Base-by-base conservation (phyloP, 2,329 filamentous ascomycete genomes). In the Rutstroemia sp. region DNA sequence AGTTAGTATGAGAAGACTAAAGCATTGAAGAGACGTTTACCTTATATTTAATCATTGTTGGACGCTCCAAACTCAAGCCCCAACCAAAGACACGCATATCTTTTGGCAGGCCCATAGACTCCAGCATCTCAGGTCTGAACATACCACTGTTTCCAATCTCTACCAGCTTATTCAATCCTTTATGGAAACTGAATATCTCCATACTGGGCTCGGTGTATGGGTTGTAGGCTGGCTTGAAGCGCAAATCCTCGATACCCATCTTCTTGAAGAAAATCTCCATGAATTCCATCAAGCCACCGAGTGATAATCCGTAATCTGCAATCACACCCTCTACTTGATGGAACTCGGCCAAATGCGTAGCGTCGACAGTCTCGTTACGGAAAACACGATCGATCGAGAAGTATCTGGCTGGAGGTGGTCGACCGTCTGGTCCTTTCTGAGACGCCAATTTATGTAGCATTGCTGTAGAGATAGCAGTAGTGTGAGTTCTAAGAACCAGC, bases 301-400 rank as follows among this genome's bases (percentile, higher is more conserved):
- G 81, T 0, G 92, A 95, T 61, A 99, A 79, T 38, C 87, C 88
- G 71, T 95, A 97, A 74, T 99, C 94, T 25, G 94, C 94, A 74
- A 99, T 97, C 51, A 99, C 92, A 73, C 94, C 94, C 75, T 99
- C 94, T 37, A 97, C 90, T 71, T 99, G 94, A 75, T 99, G 94
- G 80, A 99, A 99, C 73, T 99, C 94, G 41, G 91, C 92, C 68
- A 99, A 75, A 78, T 99, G 94, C 8, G 94, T 99, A 14, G 92
- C 92, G 69, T 99, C 94, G 58, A 99, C 92, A 2, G 90, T 90
- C 75, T 99, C 94, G 73, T 99, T 99, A 64, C 90, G 85, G 86
- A 99, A 99, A 59, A 99, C 94, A 54, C 94, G 85, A 74, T 99
- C 94, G 71, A 99, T 99, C 60, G 90, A 96, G 79, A 99, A 99